These are phyloP conservation scores for Punica granatum DNA, from an alignment of 345 rosid species.

Conservation along the genomic window DNA sequence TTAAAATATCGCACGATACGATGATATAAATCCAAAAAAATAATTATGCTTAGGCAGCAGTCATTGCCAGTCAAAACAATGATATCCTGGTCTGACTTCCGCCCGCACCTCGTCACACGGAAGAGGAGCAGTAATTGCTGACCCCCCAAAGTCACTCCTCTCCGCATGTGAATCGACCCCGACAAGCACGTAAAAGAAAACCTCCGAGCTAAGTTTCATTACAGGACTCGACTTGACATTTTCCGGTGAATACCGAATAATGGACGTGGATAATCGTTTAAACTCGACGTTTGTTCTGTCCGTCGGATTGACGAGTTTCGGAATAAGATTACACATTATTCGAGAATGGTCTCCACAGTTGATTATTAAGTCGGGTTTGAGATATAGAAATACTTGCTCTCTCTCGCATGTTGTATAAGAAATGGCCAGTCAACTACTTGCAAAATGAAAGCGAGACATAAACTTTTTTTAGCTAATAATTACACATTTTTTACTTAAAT, in stretches of 20 bases:
- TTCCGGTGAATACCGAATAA: background rate
- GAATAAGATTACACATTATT: too few relatives aligned
- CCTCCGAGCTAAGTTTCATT: background rate
- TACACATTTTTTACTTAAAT: too few relatives aligned
- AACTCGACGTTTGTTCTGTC: too few relatives aligned
- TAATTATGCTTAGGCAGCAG: too few relatives aligned
- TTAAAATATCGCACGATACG: too few relatives aligned
- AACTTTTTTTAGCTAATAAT: background rate
- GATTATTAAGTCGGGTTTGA: background rate
- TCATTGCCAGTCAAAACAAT: too few relatives aligned
- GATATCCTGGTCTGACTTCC: background rate
- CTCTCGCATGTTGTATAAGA: background rate
- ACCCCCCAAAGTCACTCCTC: background rate
- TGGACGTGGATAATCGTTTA: too few relatives aligned
- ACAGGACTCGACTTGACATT: too few relatives aligned
- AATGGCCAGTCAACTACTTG: background rate
- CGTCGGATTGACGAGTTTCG: too few relatives aligned
- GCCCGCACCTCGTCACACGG: too few relatives aligned
- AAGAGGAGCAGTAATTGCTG: slow-evolving; percentile 4
- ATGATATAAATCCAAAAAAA: too few relatives aligned
- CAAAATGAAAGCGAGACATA: background rate
- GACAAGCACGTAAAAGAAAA: background rate
- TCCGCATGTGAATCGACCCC: background rate
- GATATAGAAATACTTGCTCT: too few relatives aligned
- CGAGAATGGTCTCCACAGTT: background rate